These are phyloP conservation scores for Filobasidium wieringae DNA, from an alignment of 768 basidiomycete genomes.

Conservation along the genomic window DNA sequence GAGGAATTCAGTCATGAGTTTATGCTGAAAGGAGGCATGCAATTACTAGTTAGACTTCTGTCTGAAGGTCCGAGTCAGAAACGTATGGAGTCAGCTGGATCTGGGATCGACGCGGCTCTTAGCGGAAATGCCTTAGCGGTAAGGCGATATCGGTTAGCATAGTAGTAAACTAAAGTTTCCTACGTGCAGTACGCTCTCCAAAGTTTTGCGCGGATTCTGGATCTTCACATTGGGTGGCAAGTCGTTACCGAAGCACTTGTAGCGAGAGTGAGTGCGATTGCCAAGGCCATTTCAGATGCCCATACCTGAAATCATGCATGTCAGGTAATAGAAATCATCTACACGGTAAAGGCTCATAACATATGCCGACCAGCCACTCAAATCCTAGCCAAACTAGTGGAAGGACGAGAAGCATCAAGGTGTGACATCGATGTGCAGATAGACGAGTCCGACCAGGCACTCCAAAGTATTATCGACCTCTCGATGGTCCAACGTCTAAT, in stretches of 20 bases:
- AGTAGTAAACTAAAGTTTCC: not conserved
- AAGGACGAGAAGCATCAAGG: too few species aligned
- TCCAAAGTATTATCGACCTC: too few species aligned
- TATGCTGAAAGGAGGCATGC: slow-evolving; percentile 30
- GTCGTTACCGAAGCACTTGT: slow-evolving; percentile 17
- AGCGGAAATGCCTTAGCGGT: slow-evolving; percentile 29
- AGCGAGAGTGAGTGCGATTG: not conserved
- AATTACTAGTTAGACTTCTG: slow-evolving; percentile 22
- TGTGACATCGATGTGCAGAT: too few species aligned
- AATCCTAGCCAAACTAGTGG: slow-evolving; percentile 25
- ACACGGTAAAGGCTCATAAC: slow-evolving; percentile 18
- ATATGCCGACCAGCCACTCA: slow-evolving; percentile 30
- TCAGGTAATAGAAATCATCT: slow-evolving; percentile 11
- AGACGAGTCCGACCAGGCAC: too few species aligned
- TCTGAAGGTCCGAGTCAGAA: not conserved
- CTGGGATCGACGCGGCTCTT: slow-evolving; percentile 19
- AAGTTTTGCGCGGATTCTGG: slow-evolving; percentile 26
- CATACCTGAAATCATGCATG: slow-evolving; percentile 14
- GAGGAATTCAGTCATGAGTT: slow-evolving; percentile 35
- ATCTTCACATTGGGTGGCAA: slow-evolving; percentile 28
- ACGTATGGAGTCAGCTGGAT: not conserved
- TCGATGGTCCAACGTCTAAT: too few species aligned
- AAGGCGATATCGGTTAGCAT: slow-evolving; percentile 3
- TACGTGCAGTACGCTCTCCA: slow-evolving; percentile 31
- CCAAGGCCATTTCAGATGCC: not conserved